Evolutionary conservation across 352 stramenopile species (phyloP).

Genomic region (Pythium rishiriense): DNA sequence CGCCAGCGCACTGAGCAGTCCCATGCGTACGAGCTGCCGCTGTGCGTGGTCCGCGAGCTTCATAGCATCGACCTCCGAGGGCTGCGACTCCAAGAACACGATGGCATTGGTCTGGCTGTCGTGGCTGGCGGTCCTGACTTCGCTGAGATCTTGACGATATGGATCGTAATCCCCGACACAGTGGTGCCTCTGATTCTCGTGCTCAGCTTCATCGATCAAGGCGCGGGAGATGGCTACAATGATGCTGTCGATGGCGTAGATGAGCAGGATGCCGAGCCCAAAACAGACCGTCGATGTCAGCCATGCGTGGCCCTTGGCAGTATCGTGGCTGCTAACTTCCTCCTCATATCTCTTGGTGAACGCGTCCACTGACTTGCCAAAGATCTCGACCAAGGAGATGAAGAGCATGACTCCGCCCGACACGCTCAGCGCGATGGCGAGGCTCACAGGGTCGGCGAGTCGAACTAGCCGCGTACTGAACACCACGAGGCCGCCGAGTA

Average conservation of each 20-base stretch:
- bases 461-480: conserved; percentile 42
- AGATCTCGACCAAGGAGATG: conserved; percentile 74
- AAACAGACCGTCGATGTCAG: conserved; percentile 83
- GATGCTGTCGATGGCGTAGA: conserved; percentile 47
- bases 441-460: conserved; percentile 50
- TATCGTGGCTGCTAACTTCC: conserved; percentile 32
- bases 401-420: conserved; percentile 79
- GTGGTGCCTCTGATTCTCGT: neutral
- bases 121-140: neutral
- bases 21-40: conserved; percentile 72
- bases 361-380: conserved; percentile 38
- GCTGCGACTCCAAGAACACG: neutral
- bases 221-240: conserved; percentile 34
- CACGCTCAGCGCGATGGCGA: conserved; percentile 80
- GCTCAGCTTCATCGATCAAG: conserved; percentile 33
- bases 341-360: conserved; percentile 38
- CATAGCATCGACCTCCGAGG: conserved; percentile 13
- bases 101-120: neutral
- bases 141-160: neutral
- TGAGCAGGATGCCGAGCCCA: conserved; percentile 76
- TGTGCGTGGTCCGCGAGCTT: conserved; percentile 7
- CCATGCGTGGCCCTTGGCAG: conserved; percentile 55
- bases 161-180: neutral
- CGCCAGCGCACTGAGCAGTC: conserved; percentile 87
- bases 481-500: conserved; percentile 30